Conservation (phyloP, 495 filamentous ascomycete genomes). For the Trichoderma virens region DNA sequence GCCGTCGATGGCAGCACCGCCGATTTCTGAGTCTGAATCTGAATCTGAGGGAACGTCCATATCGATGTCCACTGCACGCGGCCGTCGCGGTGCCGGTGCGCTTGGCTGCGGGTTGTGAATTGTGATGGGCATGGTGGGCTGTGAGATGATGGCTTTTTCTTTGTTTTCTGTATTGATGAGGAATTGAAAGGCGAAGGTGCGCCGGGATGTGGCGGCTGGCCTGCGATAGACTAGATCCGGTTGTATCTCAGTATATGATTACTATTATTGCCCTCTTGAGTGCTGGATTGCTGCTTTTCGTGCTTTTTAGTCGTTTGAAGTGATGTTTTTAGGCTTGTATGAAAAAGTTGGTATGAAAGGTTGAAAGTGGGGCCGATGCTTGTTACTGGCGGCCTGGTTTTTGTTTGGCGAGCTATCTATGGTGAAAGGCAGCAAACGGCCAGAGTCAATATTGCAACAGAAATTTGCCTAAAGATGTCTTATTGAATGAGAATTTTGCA, state of each 20-base stretch:
- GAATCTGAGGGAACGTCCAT: slow-evolving; percentile 17
- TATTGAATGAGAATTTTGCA: too few relatives aligned
- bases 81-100: slow-evolving; percentile 17
- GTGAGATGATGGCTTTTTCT: not conserved
- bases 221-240: not conserved
- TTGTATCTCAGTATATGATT: not conserved
- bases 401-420: not conserved
- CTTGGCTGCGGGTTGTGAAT: slow-evolving; percentile 57
- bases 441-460: not conserved
- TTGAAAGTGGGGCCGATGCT: not conserved
- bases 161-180: not conserved
- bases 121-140: slow-evolving; percentile 63
- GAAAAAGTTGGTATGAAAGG: slow-evolving; percentile 3
- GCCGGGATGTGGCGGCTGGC: not conserved
- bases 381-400: not conserved
- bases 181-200: not conserved
- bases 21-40: slow-evolving; percentile 32
- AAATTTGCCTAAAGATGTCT: too few relatives aligned
- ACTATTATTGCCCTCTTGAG: not conserved
- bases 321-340: not conserved
- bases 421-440: not conserved
- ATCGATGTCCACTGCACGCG: slow-evolving; percentile 28
- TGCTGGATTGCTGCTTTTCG: not conserved
- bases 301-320: not conserved
- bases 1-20: slow-evolving; percentile 40